These are phyloP conservation scores for Warburgia ugandensis DNA, from an alignment of 164 flowering plant species.

Conservation along the genomic window DNA sequence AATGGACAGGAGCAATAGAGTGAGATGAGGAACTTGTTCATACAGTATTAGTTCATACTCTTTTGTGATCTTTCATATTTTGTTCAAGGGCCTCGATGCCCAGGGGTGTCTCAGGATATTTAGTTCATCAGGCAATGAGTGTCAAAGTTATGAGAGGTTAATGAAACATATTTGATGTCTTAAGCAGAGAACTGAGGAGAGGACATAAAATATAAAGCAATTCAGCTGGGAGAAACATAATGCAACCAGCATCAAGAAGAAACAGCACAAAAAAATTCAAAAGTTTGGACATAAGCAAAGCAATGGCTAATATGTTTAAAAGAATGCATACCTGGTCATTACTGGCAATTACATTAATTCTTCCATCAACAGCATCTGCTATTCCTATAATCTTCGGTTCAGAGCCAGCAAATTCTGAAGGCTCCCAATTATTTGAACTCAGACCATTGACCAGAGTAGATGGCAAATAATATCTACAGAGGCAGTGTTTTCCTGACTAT, in stretches of 20 bases:
- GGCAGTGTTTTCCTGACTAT: slow-evolving; percentile 89
- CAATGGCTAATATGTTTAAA: background rate
- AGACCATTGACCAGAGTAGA: slow-evolving; percentile 27
- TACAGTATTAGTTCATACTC: no score
- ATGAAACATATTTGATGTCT: no score
- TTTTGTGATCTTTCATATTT: no score
- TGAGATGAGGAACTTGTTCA: no score
- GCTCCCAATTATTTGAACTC: slow-evolving; percentile 14
- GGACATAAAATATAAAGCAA: no score
- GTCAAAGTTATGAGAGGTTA: no score
- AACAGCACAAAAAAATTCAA: background rate
- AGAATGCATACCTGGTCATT: slow-evolving; percentile 56
- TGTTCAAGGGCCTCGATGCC: no score
- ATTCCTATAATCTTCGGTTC: slow-evolving; percentile 57
- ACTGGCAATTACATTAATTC: slow-evolving; percentile 57
- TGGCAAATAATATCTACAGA: slow-evolving; percentile 68
- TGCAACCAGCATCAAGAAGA: background rate
- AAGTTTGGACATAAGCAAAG: background rate
- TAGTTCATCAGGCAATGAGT: no score
- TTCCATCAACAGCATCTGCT: slow-evolving; percentile 75
- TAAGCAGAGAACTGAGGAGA: no score
- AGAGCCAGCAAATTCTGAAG: slow-evolving; percentile 27
- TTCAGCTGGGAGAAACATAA: no score
- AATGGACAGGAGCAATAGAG: no score
- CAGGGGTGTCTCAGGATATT: no score